These are phyloP conservation scores for Botryotinia globosa DNA, from an alignment of 2,329 filamentous ascomycete species.

Conservation along the genomic window DNA sequence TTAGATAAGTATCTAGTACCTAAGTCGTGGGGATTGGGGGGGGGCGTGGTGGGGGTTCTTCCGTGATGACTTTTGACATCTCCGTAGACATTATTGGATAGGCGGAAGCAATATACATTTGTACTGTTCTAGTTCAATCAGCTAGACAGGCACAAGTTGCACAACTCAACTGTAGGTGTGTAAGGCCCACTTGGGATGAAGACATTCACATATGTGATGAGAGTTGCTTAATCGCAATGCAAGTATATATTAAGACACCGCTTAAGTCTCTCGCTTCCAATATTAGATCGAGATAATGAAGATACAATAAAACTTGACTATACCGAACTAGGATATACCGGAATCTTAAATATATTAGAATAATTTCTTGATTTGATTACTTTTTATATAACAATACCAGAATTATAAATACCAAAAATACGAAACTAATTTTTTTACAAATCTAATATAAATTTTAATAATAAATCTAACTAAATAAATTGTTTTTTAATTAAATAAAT, in stretches of 20 bases:
- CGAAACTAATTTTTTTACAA: too few species aligned
- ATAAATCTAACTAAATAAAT: too few species aligned
- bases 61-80: not conserved
- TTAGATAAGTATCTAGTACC: constrained; percentile 1
- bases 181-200: constrained; percentile 4
- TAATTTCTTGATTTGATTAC: too few species aligned
- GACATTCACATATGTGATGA: constrained; percentile 1
- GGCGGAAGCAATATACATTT: not conserved
- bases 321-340: too few species aligned
- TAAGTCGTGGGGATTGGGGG: not conserved
- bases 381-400: too few species aligned
- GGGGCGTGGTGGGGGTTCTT: not conserved
- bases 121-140: not conserved
- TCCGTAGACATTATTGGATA: not conserved
- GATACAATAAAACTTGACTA: not conserved
- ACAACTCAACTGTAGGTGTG: not conserved
- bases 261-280: not conserved
- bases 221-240: constrained; percentile 10
- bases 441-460: too few species aligned
- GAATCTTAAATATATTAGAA: too few species aligned
- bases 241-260: not conserved
- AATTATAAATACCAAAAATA: too few species aligned
- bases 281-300: not conserved
- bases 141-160: constrained; percentile 1
- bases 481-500: too few species aligned